phyloP scores from a whole-genome alignment of 2,329 filamentous ascomycete genomes.

The Ilyonectria mors-panacis region DNA sequence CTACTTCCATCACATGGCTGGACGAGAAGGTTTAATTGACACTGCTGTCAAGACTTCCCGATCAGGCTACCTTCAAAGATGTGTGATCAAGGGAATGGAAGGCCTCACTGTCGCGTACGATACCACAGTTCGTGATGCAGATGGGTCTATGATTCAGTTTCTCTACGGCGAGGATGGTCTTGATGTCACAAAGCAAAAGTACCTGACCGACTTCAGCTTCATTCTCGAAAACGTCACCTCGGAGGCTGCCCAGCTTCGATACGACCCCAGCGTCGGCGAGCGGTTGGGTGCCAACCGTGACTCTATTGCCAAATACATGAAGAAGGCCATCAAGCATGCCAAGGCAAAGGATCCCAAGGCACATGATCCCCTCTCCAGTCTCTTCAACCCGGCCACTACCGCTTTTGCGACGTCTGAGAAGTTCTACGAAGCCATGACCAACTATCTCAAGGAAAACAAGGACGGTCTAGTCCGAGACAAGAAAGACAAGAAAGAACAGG shows the following conservation, averaged over 20 bases:
- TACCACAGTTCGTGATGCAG: constrained; percentile 92
- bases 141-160: constrained; percentile 95
- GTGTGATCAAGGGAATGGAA: constrained; percentile 99
- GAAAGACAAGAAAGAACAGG: constrained; percentile 51
- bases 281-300: constrained; percentile 67
- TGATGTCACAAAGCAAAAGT: constrained; percentile 94
- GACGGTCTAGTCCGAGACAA: constrained; percentile 70
- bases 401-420: constrained; percentile 91
- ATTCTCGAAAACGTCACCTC: constrained; percentile 88
- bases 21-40: constrained; percentile 97
- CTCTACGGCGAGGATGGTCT: constrained; percentile 96
- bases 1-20: constrained; percentile 99
- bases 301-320: constrained; percentile 82
- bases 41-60: constrained; percentile 98
- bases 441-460: constrained; percentile 85
- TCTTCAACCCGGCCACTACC: constrained; percentile 82
- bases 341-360: constrained; percentile 69
- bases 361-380: constrained; percentile 82
- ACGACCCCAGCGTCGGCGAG: constrained; percentile 66
- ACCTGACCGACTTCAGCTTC: constrained; percentile 92
- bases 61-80: constrained; percentile 96
- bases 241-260: constrained; percentile 82
- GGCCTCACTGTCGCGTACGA: constrained; percentile 94
- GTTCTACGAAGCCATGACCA: constrained; percentile 80
- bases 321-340: constrained; percentile 82